Conservation (phyloP, 352 stramenopile genomes). For the Globisporangium splendens region DNA sequence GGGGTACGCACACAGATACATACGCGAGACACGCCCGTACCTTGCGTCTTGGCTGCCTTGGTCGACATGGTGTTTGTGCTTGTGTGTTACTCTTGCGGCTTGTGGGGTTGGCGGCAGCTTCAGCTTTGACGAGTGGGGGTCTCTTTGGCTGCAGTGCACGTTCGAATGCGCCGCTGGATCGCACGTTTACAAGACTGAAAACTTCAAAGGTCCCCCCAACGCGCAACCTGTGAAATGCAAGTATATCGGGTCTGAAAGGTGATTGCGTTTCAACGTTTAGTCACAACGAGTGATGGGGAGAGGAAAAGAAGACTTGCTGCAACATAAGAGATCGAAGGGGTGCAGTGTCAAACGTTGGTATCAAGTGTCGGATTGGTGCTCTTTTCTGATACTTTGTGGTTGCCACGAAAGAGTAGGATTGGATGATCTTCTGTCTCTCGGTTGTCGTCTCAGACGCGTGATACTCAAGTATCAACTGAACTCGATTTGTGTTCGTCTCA, state of each 20-base stretch:
- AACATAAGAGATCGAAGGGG: too few relatives aligned
- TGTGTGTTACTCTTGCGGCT: not conserved
- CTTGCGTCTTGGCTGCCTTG: slow-evolving; percentile 20
- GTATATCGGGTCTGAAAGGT: not conserved
- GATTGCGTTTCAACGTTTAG: not conserved
- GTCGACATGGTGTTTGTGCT: slow-evolving; percentile 30
- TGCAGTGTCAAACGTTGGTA: too few relatives aligned
- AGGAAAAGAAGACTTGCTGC: not conserved
- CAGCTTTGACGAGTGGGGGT: slow-evolving; percentile 4
- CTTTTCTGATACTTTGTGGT: too few relatives aligned
- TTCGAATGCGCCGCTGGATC: slow-evolving; percentile 24
- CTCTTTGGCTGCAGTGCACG: slow-evolving; percentile 19
- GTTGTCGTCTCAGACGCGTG: too few relatives aligned
- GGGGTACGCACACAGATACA: not conserved
- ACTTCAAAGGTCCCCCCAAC: slow-evolving; percentile 3
- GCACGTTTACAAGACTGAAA: slow-evolving; percentile 32
- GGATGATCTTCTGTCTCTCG: too few relatives aligned
- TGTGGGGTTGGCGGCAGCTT: slow-evolving; percentile 9
- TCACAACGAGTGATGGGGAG: not conserved
- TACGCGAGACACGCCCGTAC: too few relatives aligned
- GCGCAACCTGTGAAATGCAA: not conserved
- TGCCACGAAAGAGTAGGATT: too few relatives aligned
- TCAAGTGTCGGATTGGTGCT: too few relatives aligned
- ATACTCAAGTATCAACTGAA: too few relatives aligned
- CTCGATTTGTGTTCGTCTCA: not conserved